Evolutionary conservation across 2,329 filamentous ascomycete species (phyloP), one percentile per base, ranked within the genome.

Genomic region (Moelleriella libera): DNA sequence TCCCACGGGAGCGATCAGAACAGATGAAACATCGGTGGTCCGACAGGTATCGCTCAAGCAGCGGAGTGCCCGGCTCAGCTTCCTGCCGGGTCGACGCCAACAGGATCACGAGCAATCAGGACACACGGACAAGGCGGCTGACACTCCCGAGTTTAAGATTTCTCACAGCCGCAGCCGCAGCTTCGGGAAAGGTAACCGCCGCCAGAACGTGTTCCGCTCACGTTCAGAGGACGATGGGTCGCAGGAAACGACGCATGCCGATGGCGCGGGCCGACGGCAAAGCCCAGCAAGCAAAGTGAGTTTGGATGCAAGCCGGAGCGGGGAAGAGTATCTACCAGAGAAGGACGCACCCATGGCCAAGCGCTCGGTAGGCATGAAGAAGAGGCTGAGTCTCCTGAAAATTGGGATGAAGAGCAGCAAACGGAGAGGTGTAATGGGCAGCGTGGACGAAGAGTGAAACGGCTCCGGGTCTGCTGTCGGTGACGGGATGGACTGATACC

Each of bases 371-470:
- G 83, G 80, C 49, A 76, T 94, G 54, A 80, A 82, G 65, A 90
- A 88, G 68, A 69, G 88, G 58, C 71, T 94, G 54, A 92, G 85
- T 61, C 70, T 88, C 57, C 70, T 94, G 58, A 85, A 83, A 61
- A 72, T 88, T 45, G 82, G 83, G 31, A 82, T 80, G 61, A 87
- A 85, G 67, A 69, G 68, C 43, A 79, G 75, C 58, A 82, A 78
- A 61, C 67, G 63, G 45, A 70, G 63, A 51, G 69, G 63, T 30
- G 58, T 66, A 50, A 77, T 78, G 74, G 68, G 68, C 47, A 73
- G 72, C 53, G 60, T 79, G 51, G 69, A 76, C 47, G 75, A 79
- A 59, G 75, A 78, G 61, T 75, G 68, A 49, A 48, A 54, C 31
- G 9, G 12, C 39, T 37, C 32, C 32, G 32, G 32, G 21, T 21